phyloP scores from a whole-genome alignment of 1,284 basidiomycete species.

The Puccinia polysora region DNA sequence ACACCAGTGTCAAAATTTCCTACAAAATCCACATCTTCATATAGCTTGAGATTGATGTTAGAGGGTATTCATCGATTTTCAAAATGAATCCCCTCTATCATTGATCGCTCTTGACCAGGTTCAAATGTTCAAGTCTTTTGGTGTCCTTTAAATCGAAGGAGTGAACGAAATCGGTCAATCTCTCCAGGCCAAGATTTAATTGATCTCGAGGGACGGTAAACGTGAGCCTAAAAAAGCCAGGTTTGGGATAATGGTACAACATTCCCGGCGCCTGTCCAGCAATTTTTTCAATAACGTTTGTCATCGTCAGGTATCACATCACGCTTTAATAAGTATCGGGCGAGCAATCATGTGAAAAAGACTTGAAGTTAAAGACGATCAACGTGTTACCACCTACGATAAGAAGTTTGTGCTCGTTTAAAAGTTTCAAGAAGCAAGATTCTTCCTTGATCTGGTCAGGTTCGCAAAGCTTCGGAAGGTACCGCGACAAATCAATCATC shows the following conservation, averaged over 20 bases:
- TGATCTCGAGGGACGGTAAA: conserved; percentile 13
- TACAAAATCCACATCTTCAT: too few species aligned
- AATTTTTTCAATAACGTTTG: not conserved
- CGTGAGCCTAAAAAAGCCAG: conserved; percentile 34
- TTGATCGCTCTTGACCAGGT: too few species aligned
- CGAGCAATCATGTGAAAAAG: too few species aligned
- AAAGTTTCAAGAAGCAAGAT: not conserved
- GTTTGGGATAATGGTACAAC: conserved; percentile 27
- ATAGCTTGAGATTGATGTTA: too few species aligned
- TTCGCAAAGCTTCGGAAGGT: not conserved
- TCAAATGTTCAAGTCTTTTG: too few species aligned
- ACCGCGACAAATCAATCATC: conserved; percentile 21
- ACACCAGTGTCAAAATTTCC: too few species aligned
- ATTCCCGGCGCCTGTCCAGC: conserved; percentile 5
- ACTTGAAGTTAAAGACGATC: not conserved
- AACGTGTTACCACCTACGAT: not conserved
- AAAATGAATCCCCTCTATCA: too few species aligned
- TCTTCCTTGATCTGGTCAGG: not conserved
- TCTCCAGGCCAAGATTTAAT: conserved; percentile 24
- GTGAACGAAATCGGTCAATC: not conserved
- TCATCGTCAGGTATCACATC: too few species aligned
- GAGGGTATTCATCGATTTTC: too few species aligned
- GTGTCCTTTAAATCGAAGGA: too few species aligned
- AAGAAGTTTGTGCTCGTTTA: not conserved
- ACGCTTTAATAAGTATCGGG: not conserved